phyloP scores from a whole-genome alignment of 129 eudicot genomes.

The carrot (Daucus carota) region DNA sequence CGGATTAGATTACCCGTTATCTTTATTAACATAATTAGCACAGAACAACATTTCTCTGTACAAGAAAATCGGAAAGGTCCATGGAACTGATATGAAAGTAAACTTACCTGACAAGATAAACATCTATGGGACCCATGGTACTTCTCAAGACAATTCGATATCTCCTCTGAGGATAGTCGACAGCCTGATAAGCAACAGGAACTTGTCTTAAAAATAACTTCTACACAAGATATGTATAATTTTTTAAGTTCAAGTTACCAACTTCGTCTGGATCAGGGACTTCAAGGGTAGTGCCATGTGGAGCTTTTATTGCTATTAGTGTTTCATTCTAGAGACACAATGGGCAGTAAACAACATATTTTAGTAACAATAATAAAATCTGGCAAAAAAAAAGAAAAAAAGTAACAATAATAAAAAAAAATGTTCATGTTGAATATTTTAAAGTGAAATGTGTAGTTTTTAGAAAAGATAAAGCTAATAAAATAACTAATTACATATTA shows the following conservation, averaged over 20 bases:
- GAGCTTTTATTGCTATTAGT: conserved; percentile 90
- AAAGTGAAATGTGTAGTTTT: not conserved
- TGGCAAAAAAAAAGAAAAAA: no score
- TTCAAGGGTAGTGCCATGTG: conserved; percentile 97
- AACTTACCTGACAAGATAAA: conserved; percentile 83
- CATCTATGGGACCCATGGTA: conserved; percentile 97
- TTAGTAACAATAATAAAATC: not conserved
- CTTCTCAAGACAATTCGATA: conserved; percentile 81
- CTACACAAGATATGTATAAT: conserved; percentile 5
- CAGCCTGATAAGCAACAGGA: conserved; percentile 41
- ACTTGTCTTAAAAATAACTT: conserved; percentile 1
- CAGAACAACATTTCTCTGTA: not conserved
- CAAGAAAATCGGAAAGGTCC: not conserved
- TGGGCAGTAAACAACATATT: not conserved
- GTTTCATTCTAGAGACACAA: conserved; percentile 60
- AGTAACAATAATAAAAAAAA: not conserved
- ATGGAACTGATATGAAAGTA: not conserved
- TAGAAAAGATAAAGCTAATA: not conserved
- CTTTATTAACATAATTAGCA: not conserved
- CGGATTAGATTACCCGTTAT: not conserved
- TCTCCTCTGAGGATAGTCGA: conserved; percentile 86
- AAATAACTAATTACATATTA: not conserved
- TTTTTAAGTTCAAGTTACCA: conserved; percentile 13
- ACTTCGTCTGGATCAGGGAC: conserved; percentile 98
- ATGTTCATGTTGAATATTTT: not conserved